Evolutionary conservation across 2,329 filamentous ascomycete species (phyloP), one percentile per base, ranked within the genome.

Genomic region (Aspergillus clavatus): DNA sequence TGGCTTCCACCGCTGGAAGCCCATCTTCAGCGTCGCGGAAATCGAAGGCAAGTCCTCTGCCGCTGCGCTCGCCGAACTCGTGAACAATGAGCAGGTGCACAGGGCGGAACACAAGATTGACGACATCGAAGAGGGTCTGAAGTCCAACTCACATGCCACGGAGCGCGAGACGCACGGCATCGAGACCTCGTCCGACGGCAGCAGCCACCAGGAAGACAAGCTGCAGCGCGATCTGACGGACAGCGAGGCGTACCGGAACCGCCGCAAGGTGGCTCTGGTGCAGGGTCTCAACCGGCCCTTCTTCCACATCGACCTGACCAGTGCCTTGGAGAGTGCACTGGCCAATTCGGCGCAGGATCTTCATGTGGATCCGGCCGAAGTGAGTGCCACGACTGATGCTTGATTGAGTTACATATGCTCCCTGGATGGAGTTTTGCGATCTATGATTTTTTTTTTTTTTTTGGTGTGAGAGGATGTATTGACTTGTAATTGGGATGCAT

Each of bases 11-110:
- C 80, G 87, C 47, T 97, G 90, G 91, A 90, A 88, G 65, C 87
- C 89, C n/a, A 89, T 97, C 53, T 97, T 95, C 75, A 89, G 82
- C 61, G 89, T 97, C 18, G 88, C 91, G 2, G 89, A 95, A 61
- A 82, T 94, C 52, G 82, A 88, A 50, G 85, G 89, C 16, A 72
- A 74, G 4, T 71, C 82, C 42, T 87, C 84, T 4, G 86, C 86
- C 0, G 84, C 85, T 1, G 81, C 81, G 0, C 74, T 74, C 6
- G 87, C 86, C 0, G 84, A 90, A 57, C 71, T 77, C 21, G 72
- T 77, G 21, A 76, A 78, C 42, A 84, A 85, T 60, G 76, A 81
- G 59, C 76, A 72, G 47, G 69, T 70, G 12, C 47, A 60, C 29
- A 54, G 56, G 3, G 42, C 47, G 12, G 45, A 54, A 12, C 43